Conservation (phyloP, 257 asterid genomes). For the Rhazya stricta region DNA sequence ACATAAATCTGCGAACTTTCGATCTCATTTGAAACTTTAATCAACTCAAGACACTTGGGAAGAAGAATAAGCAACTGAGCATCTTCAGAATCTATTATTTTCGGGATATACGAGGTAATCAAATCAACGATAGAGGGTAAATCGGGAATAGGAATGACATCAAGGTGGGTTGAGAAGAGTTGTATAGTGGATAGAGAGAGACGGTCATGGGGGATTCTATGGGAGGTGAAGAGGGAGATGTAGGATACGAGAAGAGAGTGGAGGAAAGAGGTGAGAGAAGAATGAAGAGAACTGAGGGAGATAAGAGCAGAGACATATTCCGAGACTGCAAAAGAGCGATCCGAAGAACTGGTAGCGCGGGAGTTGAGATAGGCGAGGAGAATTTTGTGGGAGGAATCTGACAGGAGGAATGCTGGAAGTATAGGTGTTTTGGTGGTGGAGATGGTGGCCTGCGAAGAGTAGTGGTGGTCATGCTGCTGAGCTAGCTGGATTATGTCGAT, state of each 20-base stretch:
- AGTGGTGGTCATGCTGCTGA: conserved; percentile 26
- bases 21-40: conserved; percentile 51
- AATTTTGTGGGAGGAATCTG: conserved; percentile 44
- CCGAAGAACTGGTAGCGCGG: conserved; percentile 45
- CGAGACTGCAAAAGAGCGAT: conserved; percentile 44
- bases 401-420: conserved; percentile 56
- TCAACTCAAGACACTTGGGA: conserved; percentile 55
- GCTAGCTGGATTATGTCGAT: conserved; percentile 58
- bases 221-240: conserved; percentile 51
- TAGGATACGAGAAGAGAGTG: conserved; percentile 50
- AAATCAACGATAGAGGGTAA: conserved; percentile 32
- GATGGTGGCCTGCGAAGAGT: conserved; percentile 29
- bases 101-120: conserved; percentile 41
- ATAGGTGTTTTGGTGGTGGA: conserved; percentile 6
- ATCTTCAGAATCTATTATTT: conserved; percentile 49
- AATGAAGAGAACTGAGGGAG: conserved; percentile 48
- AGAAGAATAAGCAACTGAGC: conserved; percentile 51
- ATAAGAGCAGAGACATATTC: conserved; percentile 58
- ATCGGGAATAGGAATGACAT: conserved; percentile 33
- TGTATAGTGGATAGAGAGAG: conserved; percentile 50
- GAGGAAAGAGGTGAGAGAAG: conserved; percentile 48
- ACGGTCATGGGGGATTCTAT: conserved; percentile 53
- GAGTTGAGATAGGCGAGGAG: conserved; percentile 57
- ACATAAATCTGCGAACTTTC: conserved; percentile 43
- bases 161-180: conserved; percentile 52